These are phyloP conservation scores for Lepidium sativum DNA, from an alignment of 345 rosid species.

Conservation along the genomic window DNA sequence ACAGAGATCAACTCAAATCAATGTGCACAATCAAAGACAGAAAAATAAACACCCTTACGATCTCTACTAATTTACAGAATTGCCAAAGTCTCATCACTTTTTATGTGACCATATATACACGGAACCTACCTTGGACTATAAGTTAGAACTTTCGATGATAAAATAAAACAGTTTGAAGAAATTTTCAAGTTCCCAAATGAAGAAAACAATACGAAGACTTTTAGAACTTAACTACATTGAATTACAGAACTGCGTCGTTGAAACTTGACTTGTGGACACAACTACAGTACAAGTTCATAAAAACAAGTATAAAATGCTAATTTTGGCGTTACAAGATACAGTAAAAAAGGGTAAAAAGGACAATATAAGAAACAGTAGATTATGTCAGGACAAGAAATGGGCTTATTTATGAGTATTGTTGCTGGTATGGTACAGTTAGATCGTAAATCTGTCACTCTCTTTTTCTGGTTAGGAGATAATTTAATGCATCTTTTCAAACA, in stretches of 20 bases:
- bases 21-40: neutral
- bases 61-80: neutral
- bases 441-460: slow-evolving; percentile 8
- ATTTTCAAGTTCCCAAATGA: too few species aligned
- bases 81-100: neutral
- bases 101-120: neutral
- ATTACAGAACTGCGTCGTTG: neutral
- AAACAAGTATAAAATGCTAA: neutral
- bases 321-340: too few species aligned
- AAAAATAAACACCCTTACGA: neutral
- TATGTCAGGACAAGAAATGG: slow-evolving; percentile 8
- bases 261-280: too few species aligned
- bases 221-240: neutral
- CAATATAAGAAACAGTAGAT: neutral
- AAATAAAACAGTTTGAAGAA: neutral
- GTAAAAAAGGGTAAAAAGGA: slow-evolving; percentile 11
- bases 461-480: slow-evolving; percentile 15
- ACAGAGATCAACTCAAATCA: slow-evolving; percentile 9
- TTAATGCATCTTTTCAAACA: slow-evolving; percentile 13
- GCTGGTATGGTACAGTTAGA: neutral
- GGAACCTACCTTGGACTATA: neutral
- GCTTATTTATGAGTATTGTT: neutral
- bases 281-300: neutral
- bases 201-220: neutral
- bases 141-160: neutral